Evolutionary conservation across 805 yeast genomes (phyloP), one percentile per base, ranked within the genome.

Genomic region (Wickerhamiella azymoides): DNA sequence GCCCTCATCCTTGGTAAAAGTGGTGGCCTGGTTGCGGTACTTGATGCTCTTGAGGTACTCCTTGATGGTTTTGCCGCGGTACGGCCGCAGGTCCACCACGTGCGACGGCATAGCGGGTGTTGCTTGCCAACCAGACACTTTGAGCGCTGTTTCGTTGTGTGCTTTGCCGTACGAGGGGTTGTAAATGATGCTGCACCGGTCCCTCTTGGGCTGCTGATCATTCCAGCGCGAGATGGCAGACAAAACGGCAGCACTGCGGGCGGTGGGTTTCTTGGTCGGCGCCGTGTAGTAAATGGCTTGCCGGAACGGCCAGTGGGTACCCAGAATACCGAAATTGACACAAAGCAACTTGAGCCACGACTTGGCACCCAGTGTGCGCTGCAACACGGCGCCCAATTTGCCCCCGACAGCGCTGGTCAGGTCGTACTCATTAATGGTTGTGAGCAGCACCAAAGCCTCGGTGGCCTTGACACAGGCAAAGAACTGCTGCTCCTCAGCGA

Each of bases 251-350:
- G 69, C 69, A 32, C 62, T 55, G 25, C 71, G 56, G 2, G 70
- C 69, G n/a, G 66, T 64, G 5, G 71, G 70, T 46, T 62, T 60
- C 47, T 55, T 60, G 8, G 69, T 60, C 13, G 63, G 60, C 17
- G 66, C 50, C 19, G 67, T 62, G 49, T 62, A 68, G 49, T 65
- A 63, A 25, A 64, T 62, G 2, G 68, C 52, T 47, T 68, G 62
- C 8, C 68, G 56, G 52, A 68, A 68, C 16, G 72, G 72, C 72
- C 71, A 68, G 52, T 68, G 72, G 42, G 67, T 65, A 2, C 66
- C 71, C 24, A 68, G 47, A n/a, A 68, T 56, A 1, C 71, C 71
- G 56, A 68, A 55, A 18, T 65, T 58, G 13, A 68, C 59, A 35
- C 65, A 60, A 11, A 66, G 50, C 11, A 65, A 50, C 52, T 62